Conservation (phyloP, 495 filamentous ascomycete genomes). For the Aspergillus affinis region DNA sequence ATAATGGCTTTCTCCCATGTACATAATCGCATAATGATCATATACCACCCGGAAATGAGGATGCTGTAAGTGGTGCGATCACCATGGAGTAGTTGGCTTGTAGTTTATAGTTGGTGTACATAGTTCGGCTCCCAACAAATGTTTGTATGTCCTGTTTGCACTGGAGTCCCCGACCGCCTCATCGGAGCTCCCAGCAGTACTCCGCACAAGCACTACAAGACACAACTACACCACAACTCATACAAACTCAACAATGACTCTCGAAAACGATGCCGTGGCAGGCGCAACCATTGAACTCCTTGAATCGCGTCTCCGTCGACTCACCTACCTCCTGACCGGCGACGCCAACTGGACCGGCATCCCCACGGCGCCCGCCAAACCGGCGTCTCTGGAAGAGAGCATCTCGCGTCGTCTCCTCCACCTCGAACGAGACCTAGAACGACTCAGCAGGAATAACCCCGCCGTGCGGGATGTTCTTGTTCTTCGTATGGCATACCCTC, state of each 20-base stretch:
- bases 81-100: no score
- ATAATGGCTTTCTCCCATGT: neutral
- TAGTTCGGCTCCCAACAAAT: no score
- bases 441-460: conserved; percentile 45
- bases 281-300: conserved; percentile 70
- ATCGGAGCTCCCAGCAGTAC: no score
- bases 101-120: no score
- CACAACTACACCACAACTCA: conserved; percentile 2
- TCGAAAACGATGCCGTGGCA: conserved; percentile 40
- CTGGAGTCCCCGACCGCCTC: neutral
- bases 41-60: neutral
- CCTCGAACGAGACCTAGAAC: conserved; percentile 61
- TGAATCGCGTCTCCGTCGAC: conserved; percentile 68
- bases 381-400: conserved; percentile 40
- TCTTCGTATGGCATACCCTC: conserved; percentile 36
- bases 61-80: no score
- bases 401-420: conserved; percentile 56
- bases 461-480: conserved; percentile 52
- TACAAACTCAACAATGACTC: conserved; percentile 25
- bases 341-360: conserved; percentile 42
- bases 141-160: conserved; percentile 24
- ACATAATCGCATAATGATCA: neutral
- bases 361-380: conserved; percentile 41
- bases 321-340: conserved; percentile 75
- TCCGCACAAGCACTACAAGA: no score